Percentiles rank a stretch among this genome's conserved stretches.
Evolutionary conservation across 345 rosid genomes (phyloP).

Genomic region (Stellera chamaejasme): DNA sequence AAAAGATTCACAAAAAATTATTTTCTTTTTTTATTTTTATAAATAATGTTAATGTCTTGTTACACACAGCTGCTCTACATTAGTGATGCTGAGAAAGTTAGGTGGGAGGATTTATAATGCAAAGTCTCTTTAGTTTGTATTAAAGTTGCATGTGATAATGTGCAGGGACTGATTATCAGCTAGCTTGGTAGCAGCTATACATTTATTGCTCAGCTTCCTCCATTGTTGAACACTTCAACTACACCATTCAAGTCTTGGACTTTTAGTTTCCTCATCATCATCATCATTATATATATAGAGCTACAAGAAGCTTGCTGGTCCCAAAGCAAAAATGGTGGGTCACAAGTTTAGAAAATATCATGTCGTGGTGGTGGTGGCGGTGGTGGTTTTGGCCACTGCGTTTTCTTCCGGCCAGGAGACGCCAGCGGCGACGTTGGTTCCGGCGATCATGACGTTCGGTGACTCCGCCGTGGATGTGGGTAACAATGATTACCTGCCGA

Average conservation of each 20-base stretch:
- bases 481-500: constrained; percentile 78
- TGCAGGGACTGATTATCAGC: no score
- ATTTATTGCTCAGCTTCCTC: constrained; percentile 37
- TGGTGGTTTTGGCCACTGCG: constrained; percentile 15
- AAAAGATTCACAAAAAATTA: no score
- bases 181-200: neutral
- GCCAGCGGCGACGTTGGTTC: constrained; percentile 45
- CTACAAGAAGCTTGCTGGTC: no score
- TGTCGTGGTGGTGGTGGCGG: no score
- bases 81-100: no score
- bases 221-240: constrained; percentile 8
- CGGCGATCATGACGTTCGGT: constrained; percentile 71
- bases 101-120: no score
- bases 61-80: no score
- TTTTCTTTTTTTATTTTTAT: no score
- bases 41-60: no score
- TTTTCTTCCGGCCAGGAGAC: constrained; percentile 28
- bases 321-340: neutral
- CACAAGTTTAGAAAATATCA: no score
- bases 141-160: no score
- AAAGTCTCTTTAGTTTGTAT: no score
- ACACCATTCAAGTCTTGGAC: neutral
- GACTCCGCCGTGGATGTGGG: constrained; percentile 94
- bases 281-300: neutral
- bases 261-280: neutral